Conservation (phyloP, 2,329 filamentous ascomycete species). For the Xylaria sp. region DNA sequence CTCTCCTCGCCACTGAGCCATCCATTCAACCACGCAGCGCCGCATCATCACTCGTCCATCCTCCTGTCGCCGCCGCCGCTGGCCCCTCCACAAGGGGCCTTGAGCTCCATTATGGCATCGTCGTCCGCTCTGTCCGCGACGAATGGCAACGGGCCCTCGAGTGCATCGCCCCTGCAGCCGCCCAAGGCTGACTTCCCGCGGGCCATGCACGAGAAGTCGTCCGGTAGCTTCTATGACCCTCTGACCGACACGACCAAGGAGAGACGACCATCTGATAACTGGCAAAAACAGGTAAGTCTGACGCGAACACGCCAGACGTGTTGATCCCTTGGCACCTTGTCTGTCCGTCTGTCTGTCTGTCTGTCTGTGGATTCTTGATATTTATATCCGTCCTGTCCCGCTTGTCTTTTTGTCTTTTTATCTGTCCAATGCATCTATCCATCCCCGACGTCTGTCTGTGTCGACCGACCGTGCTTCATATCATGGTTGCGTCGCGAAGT, state of each 20-base stretch:
- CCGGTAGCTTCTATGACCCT: slow-evolving; percentile 58
- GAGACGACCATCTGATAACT: slow-evolving; percentile 51
- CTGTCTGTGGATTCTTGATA: slow-evolving; percentile 6
- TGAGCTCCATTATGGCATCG: slow-evolving; percentile 50
- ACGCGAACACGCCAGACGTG: background rate
- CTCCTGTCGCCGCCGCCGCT: slow-evolving; percentile 41
- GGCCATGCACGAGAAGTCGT: slow-evolving; percentile 52
- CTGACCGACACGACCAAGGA: slow-evolving; percentile 56
- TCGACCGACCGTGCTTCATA: slow-evolving; percentile 7
- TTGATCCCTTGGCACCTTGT: background rate
- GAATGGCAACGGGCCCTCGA: slow-evolving; percentile 46
- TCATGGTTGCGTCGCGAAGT: slow-evolving; percentile 16
- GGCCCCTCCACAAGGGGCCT: slow-evolving; percentile 49
- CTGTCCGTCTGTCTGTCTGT: slow-evolving; percentile 20
- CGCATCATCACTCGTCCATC: slow-evolving; percentile 36
- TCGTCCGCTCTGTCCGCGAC: slow-evolving; percentile 46
- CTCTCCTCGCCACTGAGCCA: slow-evolving; percentile 45
- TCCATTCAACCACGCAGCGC: slow-evolving; percentile 47
- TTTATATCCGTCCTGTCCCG: background rate
- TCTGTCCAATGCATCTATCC: slow-evolving; percentile 7
- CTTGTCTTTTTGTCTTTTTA: background rate
- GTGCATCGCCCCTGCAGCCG: slow-evolving; percentile 50
- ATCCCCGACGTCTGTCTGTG: background rate
- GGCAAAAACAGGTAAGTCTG: slow-evolving; percentile 50
- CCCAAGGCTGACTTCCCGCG: slow-evolving; percentile 51